A percentile compares a stretch with the other conserved stretches of the same genome.
These are phyloP conservation scores for Helianthus annuus DNA, from an alignment of 129 eudicot genomes.

Conservation along the genomic window HanXRQr2.0-SUNRISE NC_035441.2:163042999-163043498, in stretches of 20 bases:
- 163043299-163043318: no score
- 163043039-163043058: background rate
- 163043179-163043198: background rate
- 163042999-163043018: background rate
- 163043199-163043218: background rate
- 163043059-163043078: background rate
- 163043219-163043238: background rate
- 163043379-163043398: no score
- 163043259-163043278: background rate
- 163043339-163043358: no score
- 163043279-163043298: no score
- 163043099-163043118: background rate
- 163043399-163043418: background rate
- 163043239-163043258: background rate
- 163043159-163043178: slow-evolving; percentile 2
- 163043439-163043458: background rate
- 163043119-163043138: background rate
- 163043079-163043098: slow-evolving; percentile 1
- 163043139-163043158: background rate
- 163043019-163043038: background rate
- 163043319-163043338: no score
- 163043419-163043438: background rate
- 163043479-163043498: no score
- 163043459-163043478: background rate
- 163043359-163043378: no score